Base-by-base conservation (phyloP, 306 rosid species). In the Vigna unguiculata region DNA sequence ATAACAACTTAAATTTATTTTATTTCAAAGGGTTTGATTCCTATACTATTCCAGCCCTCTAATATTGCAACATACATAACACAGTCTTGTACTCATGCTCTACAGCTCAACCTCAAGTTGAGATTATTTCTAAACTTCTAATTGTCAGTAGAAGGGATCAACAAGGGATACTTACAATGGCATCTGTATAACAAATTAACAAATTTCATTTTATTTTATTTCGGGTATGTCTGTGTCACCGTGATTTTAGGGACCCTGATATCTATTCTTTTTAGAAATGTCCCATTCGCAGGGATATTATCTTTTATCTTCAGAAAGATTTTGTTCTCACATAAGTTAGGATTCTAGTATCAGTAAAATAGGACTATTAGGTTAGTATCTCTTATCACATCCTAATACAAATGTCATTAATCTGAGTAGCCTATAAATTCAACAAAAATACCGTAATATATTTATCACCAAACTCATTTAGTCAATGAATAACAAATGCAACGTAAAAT, bases 401-500 rank as follows among this genome's bases (percentile, higher is more conserved):
- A 59, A 25, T 3, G 25, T 59, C 70, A 74, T 46, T 74, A 46
- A 32, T 78, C 34, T 9, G 43, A 46, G 40, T 45, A 43, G 5
- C 19, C 72, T 48, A 60, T n/a, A 70, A 22, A 36, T 70, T 60
- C 53, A 21, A 9, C 0, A 22, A 48, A 30, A 22, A 57, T 57
- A 59, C 10, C 21, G 45, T 9, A 0, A 60, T 7, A 59, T 71
- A 59, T 36, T 25, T 61, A n/a, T 68, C 14, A 41, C 21, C 32
- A 38, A 52, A 47, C 25, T 22, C 22, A n/a, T 46, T 72, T 60
- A 73, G 32, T 20, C 45, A 68, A 78, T 68, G 58, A 59, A 17
- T 15, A 61, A 68, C 77, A 45, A 60, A 78, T 47, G 55, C 72
- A 49, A 22, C 21, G 78, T 60, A 79, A 69, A 66, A 77, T 85